These are phyloP conservation scores for Trebouxia sp. DNA, from an alignment of 139 green algal genomes.

Conservation along the genomic window DNA sequence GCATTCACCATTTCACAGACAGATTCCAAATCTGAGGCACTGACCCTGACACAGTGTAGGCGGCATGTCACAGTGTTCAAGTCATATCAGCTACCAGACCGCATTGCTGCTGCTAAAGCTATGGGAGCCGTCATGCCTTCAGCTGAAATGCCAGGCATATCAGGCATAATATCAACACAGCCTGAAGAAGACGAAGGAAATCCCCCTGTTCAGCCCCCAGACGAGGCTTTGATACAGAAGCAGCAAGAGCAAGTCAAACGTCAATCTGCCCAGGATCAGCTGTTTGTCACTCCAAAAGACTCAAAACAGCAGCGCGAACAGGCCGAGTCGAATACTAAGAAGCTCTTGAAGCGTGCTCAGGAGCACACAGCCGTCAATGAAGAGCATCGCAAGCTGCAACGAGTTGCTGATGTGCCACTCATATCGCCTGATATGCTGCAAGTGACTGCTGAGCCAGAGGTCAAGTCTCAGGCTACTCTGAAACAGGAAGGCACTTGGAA, in stretches of 20 bases:
- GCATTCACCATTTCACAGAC: not conserved
- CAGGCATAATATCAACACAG: not conserved
- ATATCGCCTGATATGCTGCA: not conserved
- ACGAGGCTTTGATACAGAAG: not conserved
- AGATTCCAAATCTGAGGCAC: not conserved
- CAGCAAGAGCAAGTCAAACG: not conserved
- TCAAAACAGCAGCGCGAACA: not conserved
- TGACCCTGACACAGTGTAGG: not conserved
- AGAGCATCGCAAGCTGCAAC: not conserved
- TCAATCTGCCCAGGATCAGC: not conserved
- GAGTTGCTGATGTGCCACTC: not conserved
- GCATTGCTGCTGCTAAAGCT: not conserved
- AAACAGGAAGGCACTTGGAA: no score
- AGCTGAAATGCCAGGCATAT: slow-evolving; percentile 18
- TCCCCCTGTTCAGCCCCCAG: not conserved
- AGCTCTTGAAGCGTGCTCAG: slow-evolving; percentile 9
- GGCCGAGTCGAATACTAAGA: not conserved
- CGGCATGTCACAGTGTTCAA: not conserved
- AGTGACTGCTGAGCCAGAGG: not conserved
- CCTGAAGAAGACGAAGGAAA: not conserved
- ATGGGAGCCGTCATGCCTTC: not conserved
- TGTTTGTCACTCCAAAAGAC: not conserved
- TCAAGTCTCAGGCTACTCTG: slow-evolving; percentile 10
- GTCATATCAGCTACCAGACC: slow-evolving; percentile 1
- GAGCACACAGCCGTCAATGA: slow-evolving; percentile 20